Evolutionary conservation across 176 grass and related monocot genomes (phyloP).

Genomic region (Triticum turgidum): DNA sequence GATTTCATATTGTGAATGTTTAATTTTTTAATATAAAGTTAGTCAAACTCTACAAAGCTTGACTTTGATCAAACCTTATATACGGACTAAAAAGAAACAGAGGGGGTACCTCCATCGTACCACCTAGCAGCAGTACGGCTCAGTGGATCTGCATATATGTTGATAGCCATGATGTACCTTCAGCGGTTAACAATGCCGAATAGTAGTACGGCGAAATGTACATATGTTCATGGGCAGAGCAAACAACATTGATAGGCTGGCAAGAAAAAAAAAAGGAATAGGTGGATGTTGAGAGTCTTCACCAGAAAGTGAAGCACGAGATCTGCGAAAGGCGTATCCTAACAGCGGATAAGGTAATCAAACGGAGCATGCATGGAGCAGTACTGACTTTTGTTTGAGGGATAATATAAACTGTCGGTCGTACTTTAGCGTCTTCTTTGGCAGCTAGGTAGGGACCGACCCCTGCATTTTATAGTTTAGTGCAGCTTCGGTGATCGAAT

Average conservation of each 20-base stretch:
- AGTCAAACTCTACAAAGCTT: no score
- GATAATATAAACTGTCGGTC: background rate
- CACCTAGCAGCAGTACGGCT: no score
- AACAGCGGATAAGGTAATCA: slow-evolving; percentile 33
- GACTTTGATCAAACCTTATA: no score
- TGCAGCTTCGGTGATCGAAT: slow-evolving; percentile 12
- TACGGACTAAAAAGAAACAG: no score
- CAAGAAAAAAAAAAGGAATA: background rate
- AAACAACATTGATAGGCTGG: background rate
- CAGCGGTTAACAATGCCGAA: no score
- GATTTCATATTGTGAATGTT: no score
- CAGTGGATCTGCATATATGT: no score
- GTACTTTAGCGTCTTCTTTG: background rate
- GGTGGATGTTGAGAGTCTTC: background rate
- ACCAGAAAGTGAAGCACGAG: background rate
- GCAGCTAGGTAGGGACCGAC: no score
- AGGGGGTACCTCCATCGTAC: no score
- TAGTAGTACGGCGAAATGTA: background rate
- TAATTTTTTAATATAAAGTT: no score
- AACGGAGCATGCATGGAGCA: background rate
- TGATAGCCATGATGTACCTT: no score
- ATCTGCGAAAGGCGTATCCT: slow-evolving; percentile 30
- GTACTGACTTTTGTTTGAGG: background rate
- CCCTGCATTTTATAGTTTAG: no score
- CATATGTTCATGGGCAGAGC: background rate